These are phyloP conservation scores for Leccinum fallax DNA, from an alignment of 1,284 basidiomycete species.

Conservation along the genomic window DNA sequence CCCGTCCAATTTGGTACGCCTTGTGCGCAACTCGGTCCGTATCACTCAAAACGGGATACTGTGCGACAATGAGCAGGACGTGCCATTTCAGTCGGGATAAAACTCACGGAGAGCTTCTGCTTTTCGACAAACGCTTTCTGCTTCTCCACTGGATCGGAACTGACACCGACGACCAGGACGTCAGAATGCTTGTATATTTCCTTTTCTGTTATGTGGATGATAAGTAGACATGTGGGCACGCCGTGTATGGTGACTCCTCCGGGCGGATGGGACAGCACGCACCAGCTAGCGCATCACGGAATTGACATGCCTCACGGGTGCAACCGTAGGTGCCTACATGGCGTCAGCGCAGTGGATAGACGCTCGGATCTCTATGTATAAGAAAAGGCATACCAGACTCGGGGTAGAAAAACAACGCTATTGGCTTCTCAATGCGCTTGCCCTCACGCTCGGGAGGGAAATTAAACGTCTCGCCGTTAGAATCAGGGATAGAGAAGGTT, in stretches of 20 bases:
- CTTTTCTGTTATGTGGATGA: constrained; percentile 48
- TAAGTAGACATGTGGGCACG: background rate
- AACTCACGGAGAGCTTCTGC: constrained; percentile 62
- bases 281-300: constrained; percentile 75
- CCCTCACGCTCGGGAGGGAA: constrained; percentile 50
- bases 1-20: constrained; percentile 64
- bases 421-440: constrained; percentile 49
- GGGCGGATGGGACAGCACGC: constrained; percentile 20
- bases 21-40: constrained; percentile 59
- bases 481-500: constrained; percentile 48
- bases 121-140: constrained; percentile 76
- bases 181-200: constrained; percentile 66
- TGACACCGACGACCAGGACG: constrained; percentile 70
- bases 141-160: constrained; percentile 66
- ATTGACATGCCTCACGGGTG: constrained; percentile 77
- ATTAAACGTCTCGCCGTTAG: constrained; percentile 50
- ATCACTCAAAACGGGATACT: constrained; percentile 81
- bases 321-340: constrained; percentile 68
- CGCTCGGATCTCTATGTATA: background rate
- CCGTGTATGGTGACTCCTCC: background rate
- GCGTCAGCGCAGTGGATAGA: background rate
- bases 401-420: constrained; percentile 77
- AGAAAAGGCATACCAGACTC: constrained; percentile 46
- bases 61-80: background rate
- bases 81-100: background rate